These are phyloP conservation scores for Achlya hypogyna DNA, from an alignment of 352 stramenopile genomes.

Conservation along the genomic window DNA sequence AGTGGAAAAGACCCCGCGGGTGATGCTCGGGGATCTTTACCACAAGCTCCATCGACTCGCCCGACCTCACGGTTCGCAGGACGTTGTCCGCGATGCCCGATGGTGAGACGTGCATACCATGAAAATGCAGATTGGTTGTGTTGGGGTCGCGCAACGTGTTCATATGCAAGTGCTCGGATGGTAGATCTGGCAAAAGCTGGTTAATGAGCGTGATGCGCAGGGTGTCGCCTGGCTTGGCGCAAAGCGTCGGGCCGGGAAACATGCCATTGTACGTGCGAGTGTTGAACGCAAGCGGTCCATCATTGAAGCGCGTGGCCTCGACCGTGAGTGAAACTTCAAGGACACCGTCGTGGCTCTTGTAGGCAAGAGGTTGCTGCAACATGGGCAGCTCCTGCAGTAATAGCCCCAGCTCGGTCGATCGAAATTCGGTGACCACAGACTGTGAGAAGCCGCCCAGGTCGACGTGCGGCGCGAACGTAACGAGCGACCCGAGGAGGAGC, in stretches of 20 bases:
- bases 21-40: slow-evolving; percentile 57
- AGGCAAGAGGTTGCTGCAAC: neutral
- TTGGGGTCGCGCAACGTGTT: slow-evolving; percentile 72
- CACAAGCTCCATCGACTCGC: slow-evolving; percentile 37
- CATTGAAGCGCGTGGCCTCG: slow-evolving; percentile 30
- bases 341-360: slow-evolving; percentile 30
- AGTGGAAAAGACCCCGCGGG: slow-evolving; percentile 66
- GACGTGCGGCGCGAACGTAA: too few species aligned
- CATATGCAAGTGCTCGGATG: neutral
- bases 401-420: neutral
- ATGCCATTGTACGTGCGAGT: slow-evolving; percentile 54
- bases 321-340: slow-evolving; percentile 56
- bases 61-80: slow-evolving; percentile 41
- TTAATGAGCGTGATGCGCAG: slow-evolving; percentile 56
- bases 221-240: slow-evolving; percentile 51
- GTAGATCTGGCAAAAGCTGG: slow-evolving; percentile 29
- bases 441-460: neutral
- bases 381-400: neutral
- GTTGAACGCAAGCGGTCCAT: slow-evolving; percentile 57
- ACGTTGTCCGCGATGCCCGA: slow-evolving; percentile 69
- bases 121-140: slow-evolving; percentile 71
- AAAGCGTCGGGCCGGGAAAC: slow-evolving; percentile 46
- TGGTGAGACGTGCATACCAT: slow-evolving; percentile 75
- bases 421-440: neutral
- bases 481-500: too few species aligned